Conservation (phyloP, 805 yeast genomes). For the Naumovozyma dairenensis region DNA sequence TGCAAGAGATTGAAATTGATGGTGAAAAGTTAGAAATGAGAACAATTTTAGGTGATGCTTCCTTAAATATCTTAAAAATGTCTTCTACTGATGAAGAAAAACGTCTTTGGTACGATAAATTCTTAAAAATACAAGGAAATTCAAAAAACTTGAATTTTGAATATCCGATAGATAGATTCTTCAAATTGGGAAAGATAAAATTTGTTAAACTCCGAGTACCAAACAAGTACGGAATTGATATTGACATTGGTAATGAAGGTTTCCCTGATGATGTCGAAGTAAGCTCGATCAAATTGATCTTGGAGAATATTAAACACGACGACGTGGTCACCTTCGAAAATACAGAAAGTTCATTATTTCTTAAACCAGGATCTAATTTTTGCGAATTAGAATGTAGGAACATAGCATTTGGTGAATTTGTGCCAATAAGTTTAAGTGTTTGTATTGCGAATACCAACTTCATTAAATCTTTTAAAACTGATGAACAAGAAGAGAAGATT, state of each 20-base stretch:
- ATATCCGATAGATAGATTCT: constrained; percentile 19
- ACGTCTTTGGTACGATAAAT: constrained; percentile 21
- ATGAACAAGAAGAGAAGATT: constrained; percentile 2
- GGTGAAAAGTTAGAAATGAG: constrained; percentile 19
- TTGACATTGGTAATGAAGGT: constrained; percentile 10
- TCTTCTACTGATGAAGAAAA: constrained; percentile 11
- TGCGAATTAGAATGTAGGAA: constrained; percentile 4
- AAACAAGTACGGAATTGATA: constrained; percentile 15
- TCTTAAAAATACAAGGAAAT: constrained; percentile 12
- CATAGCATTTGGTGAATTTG: constrained; percentile 19
- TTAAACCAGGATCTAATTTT: no score
- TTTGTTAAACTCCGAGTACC: constrained; percentile 6
- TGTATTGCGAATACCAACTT: constrained; percentile 21
- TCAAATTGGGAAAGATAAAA: constrained; percentile 8
- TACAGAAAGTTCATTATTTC: constrained; percentile 4
- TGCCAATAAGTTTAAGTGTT: constrained; percentile 15
- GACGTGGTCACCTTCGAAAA: constrained; percentile 9
- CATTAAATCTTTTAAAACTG: constrained; percentile 15
- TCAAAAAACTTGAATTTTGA: constrained; percentile 9
- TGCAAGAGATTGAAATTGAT: constrained; percentile 16
- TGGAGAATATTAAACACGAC: constrained; percentile 13
- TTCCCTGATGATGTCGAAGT: constrained; percentile 13
- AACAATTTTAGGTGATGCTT: constrained; percentile 23
- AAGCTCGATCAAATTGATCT: constrained; percentile 11
- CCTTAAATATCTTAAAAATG: constrained; percentile 21